These are phyloP conservation scores for Harrya chromipes DNA, from an alignment of 768 basidiomycete species.

Conservation along the genomic window DNA sequence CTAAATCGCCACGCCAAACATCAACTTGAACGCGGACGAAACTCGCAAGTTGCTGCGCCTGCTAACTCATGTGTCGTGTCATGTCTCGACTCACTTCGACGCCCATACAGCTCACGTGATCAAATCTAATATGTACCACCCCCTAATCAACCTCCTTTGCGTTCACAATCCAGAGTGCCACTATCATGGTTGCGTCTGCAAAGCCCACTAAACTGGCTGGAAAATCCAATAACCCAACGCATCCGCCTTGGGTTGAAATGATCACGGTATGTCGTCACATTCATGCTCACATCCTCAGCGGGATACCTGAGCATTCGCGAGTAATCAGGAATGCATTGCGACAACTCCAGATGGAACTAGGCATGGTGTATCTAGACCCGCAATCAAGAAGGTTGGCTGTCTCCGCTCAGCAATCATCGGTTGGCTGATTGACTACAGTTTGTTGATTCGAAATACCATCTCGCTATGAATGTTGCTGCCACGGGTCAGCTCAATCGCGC, in stretches of 20 bases:
- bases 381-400: constrained; percentile 71
- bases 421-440: constrained; percentile 33
- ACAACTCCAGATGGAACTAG: constrained; percentile 63
- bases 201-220: constrained; percentile 4
- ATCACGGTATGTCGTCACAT: constrained; percentile 32
- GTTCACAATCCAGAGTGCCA: too few relatives aligned
- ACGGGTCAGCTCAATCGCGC: constrained; percentile 50
- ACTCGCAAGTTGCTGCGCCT: too few relatives aligned
- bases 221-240: constrained; percentile 41
- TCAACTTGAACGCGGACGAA: too few relatives aligned
- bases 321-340: constrained; percentile 65
- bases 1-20: too few relatives aligned
- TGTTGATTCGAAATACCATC: constrained; percentile 52
- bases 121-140: too few relatives aligned
- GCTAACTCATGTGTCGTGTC: too few relatives aligned
- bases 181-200: constrained; percentile 15
- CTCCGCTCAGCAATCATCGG: neutral
- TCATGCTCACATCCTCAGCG: neutral
- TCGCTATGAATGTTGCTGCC: constrained; percentile 44
- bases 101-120: too few relatives aligned
- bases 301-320: neutral
- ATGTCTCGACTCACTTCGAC: too few relatives aligned
- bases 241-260: constrained; percentile 52
- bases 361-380: constrained; percentile 68
- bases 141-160: too few relatives aligned